A percentile compares a stretch with the other conserved stretches of the same genome.
Evolutionary conservation across 352 stramenopile species (phyloP).

Genomic region (Phytophthora sansomeana): DNA sequence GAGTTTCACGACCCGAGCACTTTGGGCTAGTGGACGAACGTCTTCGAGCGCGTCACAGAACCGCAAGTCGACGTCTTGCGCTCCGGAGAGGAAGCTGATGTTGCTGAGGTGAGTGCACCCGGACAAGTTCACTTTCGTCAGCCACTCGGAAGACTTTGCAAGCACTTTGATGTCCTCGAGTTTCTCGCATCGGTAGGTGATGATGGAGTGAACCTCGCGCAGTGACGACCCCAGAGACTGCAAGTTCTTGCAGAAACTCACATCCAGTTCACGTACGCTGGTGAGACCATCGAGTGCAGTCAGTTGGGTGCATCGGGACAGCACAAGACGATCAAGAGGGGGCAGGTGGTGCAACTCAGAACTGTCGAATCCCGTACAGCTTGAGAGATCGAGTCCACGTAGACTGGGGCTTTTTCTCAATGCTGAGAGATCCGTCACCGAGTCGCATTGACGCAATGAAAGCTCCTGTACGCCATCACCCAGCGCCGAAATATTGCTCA

Average conservation of each 20-base stretch:
- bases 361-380: conserved; percentile 50
- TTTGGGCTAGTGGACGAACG: conserved; percentile 34
- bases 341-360: conserved; percentile 49
- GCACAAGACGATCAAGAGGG: conserved; percentile 52
- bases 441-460: conserved; percentile 63
- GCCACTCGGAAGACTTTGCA: conserved; percentile 5
- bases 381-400: conserved; percentile 65
- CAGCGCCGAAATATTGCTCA: conserved; percentile 62
- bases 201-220: conserved; percentile 38
- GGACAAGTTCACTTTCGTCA: conserved; percentile 59
- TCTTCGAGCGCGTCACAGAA: conserved; percentile 77
- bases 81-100: conserved; percentile 45
- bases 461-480: conserved; percentile 41
- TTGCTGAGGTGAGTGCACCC: conserved; percentile 61
- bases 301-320: conserved; percentile 63
- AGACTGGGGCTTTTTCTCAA: conserved; percentile 40
- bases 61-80: conserved; percentile 60
- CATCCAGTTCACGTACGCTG: conserved; percentile 61
- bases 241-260: conserved; percentile 75
- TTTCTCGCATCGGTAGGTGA: conserved; percentile 64
- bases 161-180: conserved; percentile 58
- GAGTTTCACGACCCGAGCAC: conserved; percentile 62
- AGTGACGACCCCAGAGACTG: conserved; percentile 40
- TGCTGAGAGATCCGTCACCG: conserved; percentile 51
- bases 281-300: conserved; percentile 50